Conservation (phyloP, 2,329 filamentous ascomycete genomes). For the Fusarium nodosum region DNA sequence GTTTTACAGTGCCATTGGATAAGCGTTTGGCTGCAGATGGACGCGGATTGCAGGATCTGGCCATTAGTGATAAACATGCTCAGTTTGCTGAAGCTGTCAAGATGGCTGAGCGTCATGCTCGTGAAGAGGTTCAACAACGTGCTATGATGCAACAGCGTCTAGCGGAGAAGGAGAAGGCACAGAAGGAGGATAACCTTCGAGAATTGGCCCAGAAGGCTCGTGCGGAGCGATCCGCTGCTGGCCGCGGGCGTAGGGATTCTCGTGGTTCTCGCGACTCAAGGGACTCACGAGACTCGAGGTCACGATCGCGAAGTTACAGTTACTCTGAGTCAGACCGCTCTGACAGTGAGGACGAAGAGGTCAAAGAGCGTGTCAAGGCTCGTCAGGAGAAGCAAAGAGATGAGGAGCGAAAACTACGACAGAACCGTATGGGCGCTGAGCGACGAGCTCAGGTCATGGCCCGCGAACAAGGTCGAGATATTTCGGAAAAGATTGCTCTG, state of each 20-base stretch:
- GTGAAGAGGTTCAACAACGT: conserved; percentile 94
- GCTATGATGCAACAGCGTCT: conserved; percentile 95
- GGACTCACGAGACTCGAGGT: conserved; percentile 59
- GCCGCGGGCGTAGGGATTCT: conserved; percentile 59
- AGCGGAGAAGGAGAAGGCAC: conserved; percentile 94
- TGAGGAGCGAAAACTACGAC: conserved; percentile 88
- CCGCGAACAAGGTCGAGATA: conserved; percentile 94
- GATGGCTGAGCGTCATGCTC: conserved; percentile 92
- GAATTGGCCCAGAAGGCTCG: conserved; percentile 91
- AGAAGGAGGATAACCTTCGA: conserved; percentile 93
- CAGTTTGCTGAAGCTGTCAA: conserved; percentile 95
- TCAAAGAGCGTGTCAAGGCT: conserved; percentile 80
- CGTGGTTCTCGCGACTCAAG: conserved; percentile 57
- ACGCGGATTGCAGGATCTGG: conserved; percentile 89
- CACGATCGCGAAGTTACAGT: conserved; percentile 64
- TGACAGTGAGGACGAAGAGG: conserved; percentile 75
- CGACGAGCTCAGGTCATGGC: conserved; percentile 92
- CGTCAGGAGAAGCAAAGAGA: conserved; percentile 84
- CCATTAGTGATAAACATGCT: conserved; percentile 98
- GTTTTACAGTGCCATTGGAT: conserved; percentile 95
- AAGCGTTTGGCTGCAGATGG: conserved; percentile 96
- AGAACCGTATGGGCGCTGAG: conserved; percentile 96
- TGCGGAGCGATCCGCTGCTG: conserved; percentile 76
- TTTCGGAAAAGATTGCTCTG: conserved; percentile 95
- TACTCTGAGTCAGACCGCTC: conserved; percentile 64